Percentiles rank a stretch among this genome's conserved stretches.
These are phyloP conservation scores for Dioscorea cayenensis DNA, from an alignment of 116 monocot species.

Conservation along the genomic window DNA sequence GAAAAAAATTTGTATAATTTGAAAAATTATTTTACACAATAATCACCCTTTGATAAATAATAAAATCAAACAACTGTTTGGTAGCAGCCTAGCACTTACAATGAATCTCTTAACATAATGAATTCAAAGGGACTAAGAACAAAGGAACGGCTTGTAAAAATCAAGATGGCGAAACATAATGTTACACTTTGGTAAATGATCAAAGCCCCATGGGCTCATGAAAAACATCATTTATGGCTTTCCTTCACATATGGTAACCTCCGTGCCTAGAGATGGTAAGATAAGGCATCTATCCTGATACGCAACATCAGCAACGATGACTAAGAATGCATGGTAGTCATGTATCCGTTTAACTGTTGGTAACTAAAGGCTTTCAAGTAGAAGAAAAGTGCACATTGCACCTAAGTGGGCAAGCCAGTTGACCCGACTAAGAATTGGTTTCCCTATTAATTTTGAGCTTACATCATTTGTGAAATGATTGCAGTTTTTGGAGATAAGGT, in stretches of 20 bases:
- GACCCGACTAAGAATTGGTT: slow-evolving; percentile 71
- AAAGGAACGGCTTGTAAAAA: no score
- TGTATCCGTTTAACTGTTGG: slow-evolving; percentile 59
- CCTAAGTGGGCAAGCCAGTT: slow-evolving; percentile 79
- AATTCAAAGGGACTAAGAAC: no score
- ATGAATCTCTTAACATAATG: no score
- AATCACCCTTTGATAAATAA: no score
- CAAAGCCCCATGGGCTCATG: background rate
- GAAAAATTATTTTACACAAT: no score
- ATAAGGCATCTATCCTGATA: slow-evolving; percentile 73
- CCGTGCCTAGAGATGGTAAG: slow-evolving; percentile 22
- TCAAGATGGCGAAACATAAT: no score
- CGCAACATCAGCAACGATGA: slow-evolving; percentile 43
- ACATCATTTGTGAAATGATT: slow-evolving; percentile 92
- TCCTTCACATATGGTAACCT: slow-evolving; percentile 39
- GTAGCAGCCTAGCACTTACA: no score
- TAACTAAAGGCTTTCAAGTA: slow-evolving; percentile 70
- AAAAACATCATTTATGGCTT: slow-evolving; percentile 6
- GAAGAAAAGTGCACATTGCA: slow-evolving; percentile 70
- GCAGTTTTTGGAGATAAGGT: slow-evolving; percentile 87
- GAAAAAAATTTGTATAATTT: no score
- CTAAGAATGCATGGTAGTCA: slow-evolving; percentile 64
- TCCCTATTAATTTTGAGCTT: slow-evolving; percentile 52
- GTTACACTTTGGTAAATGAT: background rate
- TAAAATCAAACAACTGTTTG: no score